Evolutionary conservation across 2,329 filamentous ascomycete genomes (phyloP).

Genomic region (Fusarium devonianum): DNA sequence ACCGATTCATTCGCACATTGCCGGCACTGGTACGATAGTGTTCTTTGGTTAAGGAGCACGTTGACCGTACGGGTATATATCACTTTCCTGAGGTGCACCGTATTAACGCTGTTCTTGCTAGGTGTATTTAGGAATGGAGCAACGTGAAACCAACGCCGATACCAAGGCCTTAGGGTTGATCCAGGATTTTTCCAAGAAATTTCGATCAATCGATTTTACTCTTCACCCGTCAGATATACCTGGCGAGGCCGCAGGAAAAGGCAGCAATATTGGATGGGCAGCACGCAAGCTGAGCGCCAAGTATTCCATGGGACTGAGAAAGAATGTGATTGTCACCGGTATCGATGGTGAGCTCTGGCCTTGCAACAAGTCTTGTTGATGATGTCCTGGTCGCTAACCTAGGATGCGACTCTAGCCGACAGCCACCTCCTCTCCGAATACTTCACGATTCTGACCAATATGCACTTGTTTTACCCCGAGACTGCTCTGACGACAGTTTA

Average conservation of each 20-base stretch:
- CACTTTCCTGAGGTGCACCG: neutral
- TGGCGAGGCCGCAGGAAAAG: conserved; percentile 75
- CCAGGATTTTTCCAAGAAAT: conserved; percentile 69
- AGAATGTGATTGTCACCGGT: conserved; percentile 72
- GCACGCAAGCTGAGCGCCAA: conserved; percentile 70
- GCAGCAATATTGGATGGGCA: conserved; percentile 77
- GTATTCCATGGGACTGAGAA: conserved; percentile 60
- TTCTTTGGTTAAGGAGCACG: neutral
- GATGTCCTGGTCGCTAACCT: conserved; percentile 11
- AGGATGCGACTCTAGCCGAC: conserved; percentile 59
- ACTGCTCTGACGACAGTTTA: conserved; percentile 70
- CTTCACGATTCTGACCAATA: conserved; percentile 68
- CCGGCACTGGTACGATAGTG: neutral
- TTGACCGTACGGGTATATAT: neutral
- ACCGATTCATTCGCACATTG: too few relatives aligned
- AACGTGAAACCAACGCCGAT: conserved; percentile 67
- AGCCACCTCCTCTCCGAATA: conserved; percentile 74
- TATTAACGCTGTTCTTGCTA: conserved; percentile 43
- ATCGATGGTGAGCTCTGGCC: conserved; percentile 69
- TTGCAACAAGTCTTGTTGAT: neutral
- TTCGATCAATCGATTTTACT: conserved; percentile 72
- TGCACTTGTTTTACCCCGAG: conserved; percentile 67
- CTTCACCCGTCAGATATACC: conserved; percentile 71
- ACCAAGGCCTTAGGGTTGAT: conserved; percentile 68
- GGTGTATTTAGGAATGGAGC: conserved; percentile 78